phyloP scores from a whole-genome alignment of 805 yeast genomes.

The Pichia californica region DNA sequence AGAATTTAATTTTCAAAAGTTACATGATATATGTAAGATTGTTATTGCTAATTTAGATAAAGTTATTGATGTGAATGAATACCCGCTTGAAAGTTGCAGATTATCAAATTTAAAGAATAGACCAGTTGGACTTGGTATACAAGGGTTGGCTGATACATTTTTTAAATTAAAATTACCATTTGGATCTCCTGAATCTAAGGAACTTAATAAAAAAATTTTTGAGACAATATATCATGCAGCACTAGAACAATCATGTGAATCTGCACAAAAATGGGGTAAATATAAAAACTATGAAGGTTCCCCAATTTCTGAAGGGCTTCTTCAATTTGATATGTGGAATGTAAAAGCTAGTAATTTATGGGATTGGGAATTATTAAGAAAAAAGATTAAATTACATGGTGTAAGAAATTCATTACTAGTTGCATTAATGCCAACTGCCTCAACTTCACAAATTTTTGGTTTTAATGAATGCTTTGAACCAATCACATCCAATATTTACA shows the following conservation, averaged over 20 bases:
- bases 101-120: constrained; percentile 75
- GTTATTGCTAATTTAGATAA: constrained; percentile 72
- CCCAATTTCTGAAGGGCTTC: constrained; percentile 78
- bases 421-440: constrained; percentile 66
- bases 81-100: constrained; percentile 76
- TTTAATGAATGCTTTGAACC: constrained; percentile 87
- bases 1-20: constrained; percentile 60
- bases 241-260: constrained; percentile 77
- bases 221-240: constrained; percentile 96
- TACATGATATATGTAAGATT: constrained; percentile 74
- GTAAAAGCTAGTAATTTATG: constrained; percentile 71
- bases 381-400: constrained; percentile 42
- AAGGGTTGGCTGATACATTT: constrained; percentile 90
- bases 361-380: constrained; percentile 55
- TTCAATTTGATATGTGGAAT: constrained; percentile 88
- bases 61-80: constrained; percentile 77
- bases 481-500: constrained; percentile 84
- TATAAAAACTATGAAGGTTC: constrained; percentile 77
- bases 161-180: constrained; percentile 77
- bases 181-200: constrained; percentile 73
- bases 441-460: constrained; percentile 57
- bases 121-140: constrained; percentile 97
- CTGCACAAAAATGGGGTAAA: constrained; percentile 63
- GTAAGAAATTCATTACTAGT: constrained; percentile 53
- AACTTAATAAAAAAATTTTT: constrained; percentile 75